phyloP scores from a whole-genome alignment of 2,329 filamentous ascomycete species.

The Colletotrichum tanaceti region DNA sequence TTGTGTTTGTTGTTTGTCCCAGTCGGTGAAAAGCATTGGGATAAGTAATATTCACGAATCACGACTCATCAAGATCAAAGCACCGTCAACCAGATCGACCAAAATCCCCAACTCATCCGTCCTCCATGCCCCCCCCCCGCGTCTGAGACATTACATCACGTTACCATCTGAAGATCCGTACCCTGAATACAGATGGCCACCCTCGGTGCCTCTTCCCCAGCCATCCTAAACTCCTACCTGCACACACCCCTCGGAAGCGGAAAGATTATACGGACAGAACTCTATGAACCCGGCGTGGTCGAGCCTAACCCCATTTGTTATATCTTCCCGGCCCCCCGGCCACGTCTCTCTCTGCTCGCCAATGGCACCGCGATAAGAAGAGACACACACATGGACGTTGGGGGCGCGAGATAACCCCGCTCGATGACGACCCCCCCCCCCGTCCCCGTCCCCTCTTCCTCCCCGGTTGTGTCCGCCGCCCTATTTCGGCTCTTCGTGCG shows the following conservation, averaged over 20 bases:
- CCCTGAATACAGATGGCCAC: background rate
- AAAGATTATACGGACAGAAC: constrained; percentile 30
- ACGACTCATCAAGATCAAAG: background rate
- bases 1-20: no score
- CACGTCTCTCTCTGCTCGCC: background rate
- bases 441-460: no score
- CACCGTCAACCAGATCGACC: background rate
- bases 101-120: background rate
- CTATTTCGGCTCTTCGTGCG: background rate
- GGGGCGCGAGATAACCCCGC: constrained; percentile 34
- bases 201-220: no score
- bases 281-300: background rate
- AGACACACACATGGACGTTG: background rate
- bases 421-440: constrained; percentile 32
- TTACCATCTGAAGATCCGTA: background rate
- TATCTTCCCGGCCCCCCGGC: constrained; percentile 36
- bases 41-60: constrained; percentile 17
- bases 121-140: no score
- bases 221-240: no score
- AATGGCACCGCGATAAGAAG: constrained; percentile 27
- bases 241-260: constrained; percentile 23
- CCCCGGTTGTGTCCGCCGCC: constrained; percentile 22
- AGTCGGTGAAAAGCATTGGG: background rate
- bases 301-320: constrained; percentile 30
- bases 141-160: background rate